Base-by-base conservation (phyloP, 441 rosid genomes). In the Arabidopsis hybrid region DNA sequence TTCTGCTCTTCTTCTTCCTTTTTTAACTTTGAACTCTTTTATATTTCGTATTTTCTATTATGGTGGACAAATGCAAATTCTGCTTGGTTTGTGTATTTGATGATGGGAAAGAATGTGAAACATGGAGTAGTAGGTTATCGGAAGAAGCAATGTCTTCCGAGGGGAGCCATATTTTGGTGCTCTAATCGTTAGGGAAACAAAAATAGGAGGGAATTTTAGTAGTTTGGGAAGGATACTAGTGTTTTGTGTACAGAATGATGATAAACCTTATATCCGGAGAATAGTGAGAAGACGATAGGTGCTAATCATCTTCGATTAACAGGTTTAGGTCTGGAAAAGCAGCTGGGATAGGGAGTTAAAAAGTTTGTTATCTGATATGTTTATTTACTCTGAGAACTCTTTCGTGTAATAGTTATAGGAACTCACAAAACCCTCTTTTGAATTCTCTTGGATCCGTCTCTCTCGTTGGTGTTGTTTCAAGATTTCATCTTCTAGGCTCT, bases 91-190 rank as follows among this genome's bases (percentile, higher is more conserved):
- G 79, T 86, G 89, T 87, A 84, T 66, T 60, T 66, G 73, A 75
- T 77, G 79, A 72, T 65, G 73, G 60, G 76, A 66, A 77, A 60
- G 83, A 75, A 72, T 63, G 80, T 67, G 69, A 61, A 43, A 71
- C 71, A 61, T 65, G 79, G 82, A 79, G 83, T 78, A 74, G 73
- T 78, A 77, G 74, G 81, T 70, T 67, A 67, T 80, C 43, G 80
- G 87, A 82, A 79, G 83, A 69, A 67, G 57, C 26, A 46, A 65
- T 83, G 63, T 82, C 81, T 65, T 75, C 70, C 21, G 31, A 65
- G 75, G 72, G 79, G 89, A 80, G 85, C 84, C 66, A 73, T 83
- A 70, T 83, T 84, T 84, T 78, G 77, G 82, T 65, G 85, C 85
- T 87, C 83, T 82, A 52, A 17, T 76, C 9, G 62, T 65, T 71